Conservation (phyloP, 306 rosid genomes). For the Vicia villosa region DNA sequence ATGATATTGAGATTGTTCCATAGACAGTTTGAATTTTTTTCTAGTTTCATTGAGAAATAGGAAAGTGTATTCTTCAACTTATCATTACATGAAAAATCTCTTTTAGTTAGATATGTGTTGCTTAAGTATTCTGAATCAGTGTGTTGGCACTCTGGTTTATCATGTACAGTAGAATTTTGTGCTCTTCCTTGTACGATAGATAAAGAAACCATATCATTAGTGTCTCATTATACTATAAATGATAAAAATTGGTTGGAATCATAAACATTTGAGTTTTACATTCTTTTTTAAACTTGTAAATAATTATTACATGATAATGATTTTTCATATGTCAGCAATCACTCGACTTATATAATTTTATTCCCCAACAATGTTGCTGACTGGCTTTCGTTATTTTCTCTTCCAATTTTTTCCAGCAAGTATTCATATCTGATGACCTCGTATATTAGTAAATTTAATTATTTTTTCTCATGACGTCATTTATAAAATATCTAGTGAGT, state of each 20-base stretch:
- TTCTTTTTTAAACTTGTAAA: neutral
- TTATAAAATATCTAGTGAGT: neutral
- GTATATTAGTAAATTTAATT: neutral
- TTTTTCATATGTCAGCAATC: neutral
- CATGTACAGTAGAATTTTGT: constrained; percentile 56
- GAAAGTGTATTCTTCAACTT: constrained; percentile 41
- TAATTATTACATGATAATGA: neutral
- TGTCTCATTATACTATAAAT: constrained; percentile 35
- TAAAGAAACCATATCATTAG: constrained; percentile 33
- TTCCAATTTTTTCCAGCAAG: too few species aligned
- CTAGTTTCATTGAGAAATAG: constrained; percentile 31
- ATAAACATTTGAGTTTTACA: constrained; percentile 5
- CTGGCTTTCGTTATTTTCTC: neutral
- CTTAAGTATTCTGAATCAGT: constrained; percentile 26
- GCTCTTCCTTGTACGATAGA: constrained; percentile 43
- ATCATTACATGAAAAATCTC: constrained; percentile 28
- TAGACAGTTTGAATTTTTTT: constrained; percentile 33
- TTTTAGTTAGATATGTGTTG: constrained; percentile 40
- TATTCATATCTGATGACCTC: too few species aligned
- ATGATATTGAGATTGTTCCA: constrained; percentile 32
- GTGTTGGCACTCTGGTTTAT: constrained; percentile 32
- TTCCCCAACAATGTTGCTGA: neutral
- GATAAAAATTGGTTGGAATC: constrained; percentile 33
- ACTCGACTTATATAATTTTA: neutral
- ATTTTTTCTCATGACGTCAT: neutral